Evolutionary conservation across 2,329 filamentous ascomycete genomes (phyloP).

Genomic region (Alternaria sp.): DNA sequence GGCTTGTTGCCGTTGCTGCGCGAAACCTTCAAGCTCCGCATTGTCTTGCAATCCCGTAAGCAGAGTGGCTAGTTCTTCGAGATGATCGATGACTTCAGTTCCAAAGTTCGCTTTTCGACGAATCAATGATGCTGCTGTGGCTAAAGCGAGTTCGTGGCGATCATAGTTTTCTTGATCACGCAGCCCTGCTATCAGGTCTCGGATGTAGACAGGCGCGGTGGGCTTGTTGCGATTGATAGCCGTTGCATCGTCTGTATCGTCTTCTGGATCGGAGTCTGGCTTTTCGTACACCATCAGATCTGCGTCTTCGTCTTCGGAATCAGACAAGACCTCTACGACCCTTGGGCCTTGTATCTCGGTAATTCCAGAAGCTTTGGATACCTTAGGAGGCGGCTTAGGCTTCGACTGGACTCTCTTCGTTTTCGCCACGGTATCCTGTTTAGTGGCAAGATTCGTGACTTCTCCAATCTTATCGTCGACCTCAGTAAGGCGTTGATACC

Average conservation of each 20-base stretch:
- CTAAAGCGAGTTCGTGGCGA: constrained; percentile 78
- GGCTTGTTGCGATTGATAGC: constrained; percentile 83
- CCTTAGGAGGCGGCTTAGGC: constrained; percentile 13
- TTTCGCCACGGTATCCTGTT: neutral
- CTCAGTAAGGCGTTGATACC: constrained; percentile 73
- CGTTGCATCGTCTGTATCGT: constrained; percentile 92
- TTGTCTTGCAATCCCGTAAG: constrained; percentile 85
- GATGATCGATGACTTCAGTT: constrained; percentile 83
- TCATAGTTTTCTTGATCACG: constrained; percentile 85
- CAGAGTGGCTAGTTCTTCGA: constrained; percentile 77
- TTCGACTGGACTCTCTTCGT: constrained; percentile 4
- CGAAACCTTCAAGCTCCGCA: constrained; percentile 76
- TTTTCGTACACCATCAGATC: constrained; percentile 82
- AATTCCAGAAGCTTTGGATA: constrained; percentile 16
- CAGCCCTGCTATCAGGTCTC: constrained; percentile 80
- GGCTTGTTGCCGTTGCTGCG: constrained; percentile 75
- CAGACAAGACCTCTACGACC: constrained; percentile 61
- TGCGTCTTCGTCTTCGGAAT: constrained; percentile 58
- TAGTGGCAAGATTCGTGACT: constrained; percentile 23
- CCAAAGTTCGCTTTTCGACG: constrained; percentile 88
- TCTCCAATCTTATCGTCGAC: constrained; percentile 68
- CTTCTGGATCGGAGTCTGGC: constrained; percentile 84
- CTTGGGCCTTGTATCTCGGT: constrained; percentile 49
- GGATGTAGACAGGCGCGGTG: constrained; percentile 86
- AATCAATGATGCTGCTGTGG: constrained; percentile 79